Evolutionary conservation across 108 stramenopile genomes (phyloP).

Genomic region (Hondaea fermentalgiana): DNA sequence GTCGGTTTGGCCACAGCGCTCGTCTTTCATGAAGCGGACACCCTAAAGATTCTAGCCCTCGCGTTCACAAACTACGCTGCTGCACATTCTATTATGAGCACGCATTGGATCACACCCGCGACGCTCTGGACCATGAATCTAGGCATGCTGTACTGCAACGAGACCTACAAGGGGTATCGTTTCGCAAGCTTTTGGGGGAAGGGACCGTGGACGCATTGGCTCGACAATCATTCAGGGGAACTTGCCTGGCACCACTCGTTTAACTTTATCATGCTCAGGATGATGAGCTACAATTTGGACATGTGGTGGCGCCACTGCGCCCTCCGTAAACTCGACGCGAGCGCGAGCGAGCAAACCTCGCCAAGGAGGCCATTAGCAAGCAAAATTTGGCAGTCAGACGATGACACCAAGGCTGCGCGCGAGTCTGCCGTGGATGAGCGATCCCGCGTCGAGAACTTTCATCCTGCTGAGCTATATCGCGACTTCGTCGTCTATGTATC

Average conservation of each 20-base stretch:
- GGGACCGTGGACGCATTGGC: not conserved
- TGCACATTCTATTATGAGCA: slow-evolving; percentile 24
- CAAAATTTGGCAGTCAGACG: not conserved
- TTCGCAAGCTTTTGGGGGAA: slow-evolving; percentile 22
- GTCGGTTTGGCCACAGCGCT: not conserved
- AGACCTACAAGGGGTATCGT: slow-evolving; percentile 23
- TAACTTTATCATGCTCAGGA: slow-evolving; percentile 33
- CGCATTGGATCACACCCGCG: slow-evolving; percentile 19
- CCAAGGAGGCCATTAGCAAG: not conserved
- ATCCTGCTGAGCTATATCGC: slow-evolving; percentile 24
- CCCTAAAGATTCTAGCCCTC: slow-evolving; percentile 29
- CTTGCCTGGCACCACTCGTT: slow-evolving; percentile 39
- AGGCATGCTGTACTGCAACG: slow-evolving; percentile 35
- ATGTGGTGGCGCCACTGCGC: slow-evolving; percentile 41
- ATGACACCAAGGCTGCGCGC: not conserved
- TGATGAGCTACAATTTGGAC: slow-evolving; percentile 44
- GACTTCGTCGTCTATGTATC: slow-evolving; percentile 18
- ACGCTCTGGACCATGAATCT: slow-evolving; percentile 30
- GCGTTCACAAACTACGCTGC: slow-evolving; percentile 9
- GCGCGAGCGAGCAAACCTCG: not conserved
- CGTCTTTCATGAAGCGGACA: slow-evolving; percentile 35
- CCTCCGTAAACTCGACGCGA: not conserved
- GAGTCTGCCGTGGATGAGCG: not conserved
- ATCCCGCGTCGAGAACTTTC: not conserved
- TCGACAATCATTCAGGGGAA: slow-evolving; percentile 23